Evolutionary conservation across 225 moss, liverwort and hornwort genomes (phyloP).

Genomic region (Sphagnum tenellum): DNA sequence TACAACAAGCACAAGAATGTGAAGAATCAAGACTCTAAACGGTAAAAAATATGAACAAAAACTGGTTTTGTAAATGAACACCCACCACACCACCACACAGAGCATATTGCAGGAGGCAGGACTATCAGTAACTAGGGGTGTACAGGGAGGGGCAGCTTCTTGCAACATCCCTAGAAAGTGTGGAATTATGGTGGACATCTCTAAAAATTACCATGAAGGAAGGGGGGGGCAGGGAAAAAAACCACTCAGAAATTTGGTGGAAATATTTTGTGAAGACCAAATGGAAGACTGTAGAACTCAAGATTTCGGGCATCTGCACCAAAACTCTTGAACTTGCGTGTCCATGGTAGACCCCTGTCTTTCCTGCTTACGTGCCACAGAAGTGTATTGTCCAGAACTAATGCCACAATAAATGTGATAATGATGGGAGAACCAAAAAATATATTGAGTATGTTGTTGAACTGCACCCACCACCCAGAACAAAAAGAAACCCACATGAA

Average conservation of each 20-base stretch:
- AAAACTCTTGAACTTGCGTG: slow-evolving; percentile 48
- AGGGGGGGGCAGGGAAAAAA: no score
- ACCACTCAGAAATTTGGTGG: no score
- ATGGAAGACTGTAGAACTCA: slow-evolving; percentile 74
- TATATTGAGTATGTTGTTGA: slow-evolving; percentile 74
- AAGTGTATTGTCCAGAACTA: slow-evolving; percentile 54
- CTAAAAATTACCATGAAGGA: slow-evolving; percentile 48
- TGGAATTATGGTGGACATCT: not conserved
- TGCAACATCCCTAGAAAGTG: no score
- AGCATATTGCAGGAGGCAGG: no score
- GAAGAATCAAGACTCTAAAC: no score
- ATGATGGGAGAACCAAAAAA: slow-evolving; percentile 67
- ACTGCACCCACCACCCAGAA: slow-evolving; percentile 23
- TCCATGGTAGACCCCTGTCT: slow-evolving; percentile 82
- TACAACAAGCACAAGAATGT: no score
- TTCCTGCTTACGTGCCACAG: slow-evolving; percentile 58
- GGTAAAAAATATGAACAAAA: no score
- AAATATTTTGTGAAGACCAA: slow-evolving; percentile 24
- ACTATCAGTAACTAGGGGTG: no score
- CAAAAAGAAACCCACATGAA: no score
- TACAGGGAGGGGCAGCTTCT: no score
- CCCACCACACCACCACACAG: no score
- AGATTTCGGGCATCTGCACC: slow-evolving; percentile 49
- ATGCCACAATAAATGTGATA: slow-evolving; percentile 48
- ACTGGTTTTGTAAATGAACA: no score